Evolutionary conservation across 108 stramenopile species (phyloP), one percentile per base, ranked within the genome.

Genomic region (Schizochytrium sp.): DNA sequence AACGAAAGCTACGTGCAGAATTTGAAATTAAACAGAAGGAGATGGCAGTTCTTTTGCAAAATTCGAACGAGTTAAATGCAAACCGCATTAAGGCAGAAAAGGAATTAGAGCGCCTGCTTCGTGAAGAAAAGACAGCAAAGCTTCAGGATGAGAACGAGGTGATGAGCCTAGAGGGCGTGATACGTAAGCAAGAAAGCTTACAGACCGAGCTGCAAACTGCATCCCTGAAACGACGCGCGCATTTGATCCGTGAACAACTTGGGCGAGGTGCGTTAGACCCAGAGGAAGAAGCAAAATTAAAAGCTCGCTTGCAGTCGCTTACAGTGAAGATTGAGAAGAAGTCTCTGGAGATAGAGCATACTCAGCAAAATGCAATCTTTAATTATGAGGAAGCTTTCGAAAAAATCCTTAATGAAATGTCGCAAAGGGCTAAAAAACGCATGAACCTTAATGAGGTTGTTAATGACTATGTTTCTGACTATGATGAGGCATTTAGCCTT

Each of bases 321-420:
- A 83, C 47, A 0, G 76, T 55, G 5, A 83, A 83, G 76, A 83
- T 83, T 28, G 76, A 83, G 3, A 83, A 83, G 76, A 83, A 83
- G 47, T 83, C 76, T 47, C 76, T 55, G n/a, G 76, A 83, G 0
- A 83, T 83, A 2, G 76, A 83, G 45, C 38, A 5, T 53, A 55
- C 53, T 8, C 76, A 83, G 45, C 47, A 83, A 28, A 12, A 47
- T 38, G 40, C 76, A 5, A 46, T 83, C 55, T 40, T 49, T 38
- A 83, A 83, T 28, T 83, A 19, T 40, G 76, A 83, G 2, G 76
- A 83, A 5, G 76, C 76, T 13, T 83, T 83, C 47, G 50, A 83
- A 2, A 49, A 55, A 83, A 83, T 83, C 28, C 53, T 83, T 10
- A 5, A 47, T 10, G 76, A 83, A 50, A 53, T 55, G n/a, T 17